A percentile compares a stretch with the other conserved stretches of the same genome.
phyloP scores from a whole-genome alignment of 805 yeast species.

The Yarrowia sp. region DNA sequence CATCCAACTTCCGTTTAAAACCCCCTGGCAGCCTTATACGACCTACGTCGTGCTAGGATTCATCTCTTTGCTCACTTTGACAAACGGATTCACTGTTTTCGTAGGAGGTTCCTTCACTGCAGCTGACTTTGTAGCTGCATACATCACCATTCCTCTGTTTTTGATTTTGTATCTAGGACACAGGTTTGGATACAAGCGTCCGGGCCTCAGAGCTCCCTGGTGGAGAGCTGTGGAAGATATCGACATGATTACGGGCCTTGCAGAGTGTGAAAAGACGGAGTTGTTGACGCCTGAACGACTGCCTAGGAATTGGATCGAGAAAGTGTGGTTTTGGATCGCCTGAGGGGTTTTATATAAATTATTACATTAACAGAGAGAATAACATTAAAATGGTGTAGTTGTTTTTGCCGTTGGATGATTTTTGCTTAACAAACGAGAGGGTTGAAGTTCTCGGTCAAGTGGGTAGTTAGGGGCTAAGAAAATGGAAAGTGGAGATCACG shows the following conservation, averaged over 20 bases:
- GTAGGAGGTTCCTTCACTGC: conserved; percentile 50
- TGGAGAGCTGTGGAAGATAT: conserved; percentile 46
- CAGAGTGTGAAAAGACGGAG: conserved; percentile 51
- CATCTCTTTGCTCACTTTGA: conserved; percentile 52
- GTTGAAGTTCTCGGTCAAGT: too few species aligned
- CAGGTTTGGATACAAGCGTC: conserved; percentile 45
- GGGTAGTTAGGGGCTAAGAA: too few species aligned
- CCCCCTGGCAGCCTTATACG: conserved; percentile 56
- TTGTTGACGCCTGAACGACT: conserved; percentile 43
- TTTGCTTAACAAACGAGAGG: too few species aligned
- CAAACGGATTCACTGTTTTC: conserved; percentile 71
- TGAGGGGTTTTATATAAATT: conserved; percentile 29
- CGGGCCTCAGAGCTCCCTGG: conserved; percentile 35
- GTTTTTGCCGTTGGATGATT: too few species aligned
- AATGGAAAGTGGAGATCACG: too few species aligned
- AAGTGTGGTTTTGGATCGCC: conserved; percentile 52
- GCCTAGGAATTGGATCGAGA: conserved; percentile 44
- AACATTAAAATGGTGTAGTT: too few species aligned
- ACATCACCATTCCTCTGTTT: conserved; percentile 62
- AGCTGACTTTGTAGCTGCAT: conserved; percentile 67
- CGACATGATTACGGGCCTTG: conserved; percentile 61
- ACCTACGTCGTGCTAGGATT: conserved; percentile 54
- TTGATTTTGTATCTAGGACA: conserved; percentile 57
- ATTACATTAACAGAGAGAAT: background rate
- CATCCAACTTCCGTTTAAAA: conserved; percentile 55